These are phyloP conservation scores for Xylaria curta DNA, from an alignment of 495 filamentous ascomycete species.

Conservation along the genomic window DNA sequence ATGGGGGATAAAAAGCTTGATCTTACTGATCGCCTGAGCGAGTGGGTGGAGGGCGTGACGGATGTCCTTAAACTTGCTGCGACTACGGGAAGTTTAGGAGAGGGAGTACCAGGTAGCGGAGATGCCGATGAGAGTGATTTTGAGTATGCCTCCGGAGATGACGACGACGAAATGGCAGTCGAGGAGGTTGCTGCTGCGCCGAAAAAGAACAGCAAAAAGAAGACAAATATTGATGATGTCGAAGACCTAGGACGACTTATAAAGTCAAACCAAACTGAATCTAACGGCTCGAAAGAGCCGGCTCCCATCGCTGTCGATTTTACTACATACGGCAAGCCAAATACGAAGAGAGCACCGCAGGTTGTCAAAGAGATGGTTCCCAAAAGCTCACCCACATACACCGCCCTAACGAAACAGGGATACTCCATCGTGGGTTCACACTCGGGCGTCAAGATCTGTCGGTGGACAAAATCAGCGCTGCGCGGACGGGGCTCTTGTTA, in stretches of 20 bases:
- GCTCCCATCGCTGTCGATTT: slow-evolving; percentile 82
- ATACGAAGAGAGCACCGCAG: slow-evolving; percentile 50
- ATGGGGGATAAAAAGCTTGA: slow-evolving; percentile 85
- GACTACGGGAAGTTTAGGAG: slow-evolving; percentile 69
- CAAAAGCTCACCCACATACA: slow-evolving; percentile 83
- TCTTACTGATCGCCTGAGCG: slow-evolving; percentile 64
- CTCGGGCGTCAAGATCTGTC: slow-evolving; percentile 95
- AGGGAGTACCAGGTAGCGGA: slow-evolving; percentile 81
- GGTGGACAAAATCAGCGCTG: slow-evolving; percentile 98
- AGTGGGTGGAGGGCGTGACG: slow-evolving; percentile 79
- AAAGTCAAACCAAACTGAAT: slow-evolving; percentile 51
- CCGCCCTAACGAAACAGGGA: slow-evolving; percentile 90
- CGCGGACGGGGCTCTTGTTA: slow-evolving; percentile 95
- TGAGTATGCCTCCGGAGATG: slow-evolving; percentile 64
- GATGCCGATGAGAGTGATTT: slow-evolving; percentile 84
- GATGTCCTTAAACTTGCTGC: slow-evolving; percentile 70
- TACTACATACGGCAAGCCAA: slow-evolving; percentile 66
- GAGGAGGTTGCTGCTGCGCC: slow-evolving; percentile 44
- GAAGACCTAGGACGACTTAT: slow-evolving; percentile 81
- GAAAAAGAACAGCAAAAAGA: slow-evolving; percentile 47
- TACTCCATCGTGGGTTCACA: slow-evolving; percentile 95
- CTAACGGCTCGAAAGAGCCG: slow-evolving; percentile 40
- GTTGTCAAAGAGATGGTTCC: slow-evolving; percentile 90
- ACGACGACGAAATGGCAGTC: slow-evolving; percentile 64
- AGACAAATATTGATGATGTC: slow-evolving; percentile 69